phyloP scores from a whole-genome alignment of 2,329 filamentous ascomycete species.

The Fusarium chlamydosporum region DNA sequence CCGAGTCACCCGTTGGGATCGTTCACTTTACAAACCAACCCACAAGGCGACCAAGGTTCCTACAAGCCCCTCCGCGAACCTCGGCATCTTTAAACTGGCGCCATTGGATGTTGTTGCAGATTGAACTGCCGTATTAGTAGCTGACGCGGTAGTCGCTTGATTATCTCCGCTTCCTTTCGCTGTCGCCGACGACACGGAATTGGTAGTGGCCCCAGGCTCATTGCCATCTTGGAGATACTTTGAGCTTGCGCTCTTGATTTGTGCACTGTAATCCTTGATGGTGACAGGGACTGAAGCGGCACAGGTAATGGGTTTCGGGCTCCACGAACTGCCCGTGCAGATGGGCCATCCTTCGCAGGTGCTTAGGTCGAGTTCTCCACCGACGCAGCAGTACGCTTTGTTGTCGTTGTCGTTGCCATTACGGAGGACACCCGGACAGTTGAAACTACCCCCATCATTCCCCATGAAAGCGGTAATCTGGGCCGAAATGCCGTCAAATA shows the following conservation, averaged over 20 bases:
- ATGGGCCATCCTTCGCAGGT: conserved; percentile 31
- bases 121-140: neutral
- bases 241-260: conserved; percentile 23
- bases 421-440: conserved; percentile 18
- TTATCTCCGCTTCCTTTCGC: neutral
- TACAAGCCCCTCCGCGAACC: neutral
- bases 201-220: neutral
- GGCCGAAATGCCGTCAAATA: neutral
- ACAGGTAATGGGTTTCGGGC: conserved; percentile 15
- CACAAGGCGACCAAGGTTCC: conserved; percentile 14
- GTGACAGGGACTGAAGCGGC: conserved; percentile 12
- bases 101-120: conserved; percentile 1
- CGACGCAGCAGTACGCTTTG: conserved; percentile 24
- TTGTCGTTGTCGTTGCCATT: neutral
- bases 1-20: neutral
- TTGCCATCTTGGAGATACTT: conserved; percentile 4
- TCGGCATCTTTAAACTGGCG: neutral
- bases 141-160: neutral
- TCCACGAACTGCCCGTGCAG: conserved; percentile 17
- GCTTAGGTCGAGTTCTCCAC: conserved; percentile 22
- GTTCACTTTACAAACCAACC: neutral
- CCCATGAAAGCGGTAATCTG: neutral
- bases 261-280: conserved; percentile 11
- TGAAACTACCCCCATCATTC: neutral
- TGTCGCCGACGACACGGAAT: neutral